A percentile compares a stretch with the other conserved stretches of the same genome.
Evolutionary conservation across 2,329 filamentous ascomycete species (phyloP).

Genomic region (Curvularia eragrostidis): DNA sequence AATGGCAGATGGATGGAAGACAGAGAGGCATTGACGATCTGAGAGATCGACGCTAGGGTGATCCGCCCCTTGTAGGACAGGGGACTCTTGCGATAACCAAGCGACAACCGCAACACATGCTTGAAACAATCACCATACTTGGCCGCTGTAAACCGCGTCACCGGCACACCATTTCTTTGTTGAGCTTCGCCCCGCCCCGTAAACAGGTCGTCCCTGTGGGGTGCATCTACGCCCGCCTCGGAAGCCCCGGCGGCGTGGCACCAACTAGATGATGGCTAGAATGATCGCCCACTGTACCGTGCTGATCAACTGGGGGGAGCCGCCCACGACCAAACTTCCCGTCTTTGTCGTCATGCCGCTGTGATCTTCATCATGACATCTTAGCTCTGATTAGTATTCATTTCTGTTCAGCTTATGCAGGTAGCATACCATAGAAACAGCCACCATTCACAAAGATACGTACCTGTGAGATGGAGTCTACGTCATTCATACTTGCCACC

Average conservation of each 20-base stretch:
- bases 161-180: neutral
- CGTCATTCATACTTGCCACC: constrained; percentile 27
- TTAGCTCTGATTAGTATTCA: neutral
- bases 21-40: constrained; percentile 1
- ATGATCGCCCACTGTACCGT: constrained; percentile 18
- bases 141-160: neutral
- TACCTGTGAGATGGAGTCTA: constrained; percentile 9
- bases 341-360: constrained; percentile 34
- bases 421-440: constrained; percentile 1
- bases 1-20: neutral
- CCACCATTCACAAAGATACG: constrained; percentile 7
- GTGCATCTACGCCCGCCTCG: constrained; percentile 5
- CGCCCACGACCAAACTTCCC: constrained; percentile 14
- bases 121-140: neutral
- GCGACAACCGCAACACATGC: neutral
- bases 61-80: constrained; percentile 6
- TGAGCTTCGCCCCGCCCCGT: neutral
- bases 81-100: constrained; percentile 16
- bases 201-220: neutral
- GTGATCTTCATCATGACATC: constrained; percentile 18
- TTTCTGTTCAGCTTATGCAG: constrained; percentile 3
- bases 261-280: constrained; percentile 6
- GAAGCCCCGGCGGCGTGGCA: constrained; percentile 17
- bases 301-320: constrained; percentile 30
- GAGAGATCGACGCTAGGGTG: constrained; percentile 26